Base-by-base conservation (phyloP, 2,329 filamentous ascomycete species). In the Pseudogymnoascus verrucosus region DNA sequence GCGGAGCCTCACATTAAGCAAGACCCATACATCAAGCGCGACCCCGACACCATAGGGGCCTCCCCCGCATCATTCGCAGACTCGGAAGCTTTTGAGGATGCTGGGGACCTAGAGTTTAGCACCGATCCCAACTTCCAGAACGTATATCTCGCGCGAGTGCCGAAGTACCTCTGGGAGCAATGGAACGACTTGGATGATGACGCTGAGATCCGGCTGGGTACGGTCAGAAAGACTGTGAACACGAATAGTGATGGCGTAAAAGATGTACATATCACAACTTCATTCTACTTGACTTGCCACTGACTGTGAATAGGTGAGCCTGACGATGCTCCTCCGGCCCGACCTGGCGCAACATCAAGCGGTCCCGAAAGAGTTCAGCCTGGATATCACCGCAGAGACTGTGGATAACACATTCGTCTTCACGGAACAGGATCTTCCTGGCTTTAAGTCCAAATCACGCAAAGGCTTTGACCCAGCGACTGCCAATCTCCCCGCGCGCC, bases 391-490 rank as follows among this genome's bases (percentile, higher is more conserved):
- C 23, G 83, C 85, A 42, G 74, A 79, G 44, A 77, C 84, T n/a
- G 85, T 93, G 36, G 85, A 85, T 71, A 97, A 96, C 76, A 95
- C 92, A 19, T 96, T 89, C 73, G 80, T 98, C 64, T 99, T 99
- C 73, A 92, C 89, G 42, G 95, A 99, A 76, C 92, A 96, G 74
- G 91, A 98, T 71, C 82, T 96, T 21, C 90, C 92, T 0, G 90
- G 90, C 39, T 92, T 87, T 77, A 84, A 84, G 69, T 78, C 79
- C 16, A 83, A 82, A 73, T 83, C 83, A 71, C 83, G 80, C 69
- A 76, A 77, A 59, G 79, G 82, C 61, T 79, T 80, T n/a, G 81
- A 84, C 62, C 81, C 82, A 7, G 77, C 83, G 3, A 82, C 80
- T 51, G 81, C 79, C 16, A 82, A 85, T 62, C 85, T 88, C 65